A percentile compares a stretch with the other conserved stretches of the same genome.
Conservation (phyloP, 1,139 yeast genomes). For the Geotrichum bryndzae region DNA sequence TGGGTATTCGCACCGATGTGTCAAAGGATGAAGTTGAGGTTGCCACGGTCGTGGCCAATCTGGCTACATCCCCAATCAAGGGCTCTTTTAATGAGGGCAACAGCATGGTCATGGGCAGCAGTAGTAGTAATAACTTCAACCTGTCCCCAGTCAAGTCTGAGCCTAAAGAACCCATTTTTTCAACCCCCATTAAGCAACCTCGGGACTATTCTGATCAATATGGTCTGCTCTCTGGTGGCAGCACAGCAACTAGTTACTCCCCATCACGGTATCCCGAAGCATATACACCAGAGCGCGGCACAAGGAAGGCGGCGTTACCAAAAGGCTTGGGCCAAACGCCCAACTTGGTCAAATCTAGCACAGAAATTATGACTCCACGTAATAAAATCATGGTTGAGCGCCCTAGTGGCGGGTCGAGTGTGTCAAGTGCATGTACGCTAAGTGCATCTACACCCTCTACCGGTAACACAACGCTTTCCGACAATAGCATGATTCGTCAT, state of each 20-base stretch:
- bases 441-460: background rate
- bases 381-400: background rate
- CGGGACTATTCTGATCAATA: slow-evolving; percentile 28
- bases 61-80: slow-evolving; percentile 14
- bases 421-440: background rate
- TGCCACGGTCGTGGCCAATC: slow-evolving; percentile 14
- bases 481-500: background rate
- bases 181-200: slow-evolving; percentile 12
- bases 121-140: background rate
- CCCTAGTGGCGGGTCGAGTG: background rate
- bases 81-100: background rate
- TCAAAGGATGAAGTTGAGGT: slow-evolving; percentile 10
- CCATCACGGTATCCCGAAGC: background rate
- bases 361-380: background rate
- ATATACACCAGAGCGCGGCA: background rate
- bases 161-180: background rate
- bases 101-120: background rate
- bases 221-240: slow-evolving; percentile 16
- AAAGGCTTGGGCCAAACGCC: background rate
- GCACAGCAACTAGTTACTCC: background rate
- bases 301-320: background rate
- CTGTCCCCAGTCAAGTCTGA: slow-evolving; percentile 8
- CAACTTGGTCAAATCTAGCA: background rate
- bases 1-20: background rate
- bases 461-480: background rate